Evolutionary conservation across 2,329 filamentous ascomycete species (phyloP).

Genomic region (Colletotrichum tanaceti): DNA sequence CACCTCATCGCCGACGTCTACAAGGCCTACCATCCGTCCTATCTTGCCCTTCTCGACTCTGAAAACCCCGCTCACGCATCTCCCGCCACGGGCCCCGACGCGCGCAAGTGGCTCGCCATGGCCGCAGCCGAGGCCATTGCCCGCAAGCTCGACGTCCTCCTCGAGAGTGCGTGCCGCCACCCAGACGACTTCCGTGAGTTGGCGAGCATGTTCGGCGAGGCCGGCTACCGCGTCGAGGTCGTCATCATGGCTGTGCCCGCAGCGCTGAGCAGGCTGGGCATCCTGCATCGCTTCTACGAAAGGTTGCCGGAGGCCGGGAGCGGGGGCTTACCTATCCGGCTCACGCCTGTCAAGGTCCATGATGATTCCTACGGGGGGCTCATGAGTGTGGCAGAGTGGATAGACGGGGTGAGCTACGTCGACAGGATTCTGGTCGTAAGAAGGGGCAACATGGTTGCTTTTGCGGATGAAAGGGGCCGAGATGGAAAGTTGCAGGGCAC

Average conservation of each 20-base stretch:
- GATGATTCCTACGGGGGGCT: constrained; percentile 58
- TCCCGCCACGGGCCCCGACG: constrained; percentile 54
- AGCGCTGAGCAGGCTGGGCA: constrained; percentile 56
- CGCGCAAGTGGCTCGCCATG: constrained; percentile 57
- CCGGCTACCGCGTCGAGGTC: constrained; percentile 54
- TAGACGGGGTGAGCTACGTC: constrained; percentile 48
- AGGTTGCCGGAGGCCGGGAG: constrained; percentile 50
- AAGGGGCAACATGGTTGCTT: constrained; percentile 53
- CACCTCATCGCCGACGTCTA: constrained; percentile 63
- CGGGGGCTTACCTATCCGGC: constrained; percentile 51
- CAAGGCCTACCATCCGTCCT: constrained; percentile 60
- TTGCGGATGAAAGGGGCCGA: constrained; percentile 30
- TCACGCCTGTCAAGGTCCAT: constrained; percentile 59
- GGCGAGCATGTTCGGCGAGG: constrained; percentile 49
- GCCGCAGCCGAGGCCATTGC: constrained; percentile 51
- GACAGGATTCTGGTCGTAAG: constrained; percentile 55
- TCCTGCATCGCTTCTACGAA: constrained; percentile 55
- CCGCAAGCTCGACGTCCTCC: constrained; percentile 51
- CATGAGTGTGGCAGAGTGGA: constrained; percentile 50
- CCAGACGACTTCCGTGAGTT: constrained; percentile 55
- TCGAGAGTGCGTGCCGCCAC: constrained; percentile 60
- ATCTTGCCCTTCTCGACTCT: constrained; percentile 47
- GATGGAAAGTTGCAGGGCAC: constrained; percentile 23
- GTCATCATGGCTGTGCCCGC: constrained; percentile 57
- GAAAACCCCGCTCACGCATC: constrained; percentile 51